A percentile compares a stretch with the other conserved stretches of the same genome.
Conservation (phyloP, 306 rosid species). For the Senna siamea region DNA sequence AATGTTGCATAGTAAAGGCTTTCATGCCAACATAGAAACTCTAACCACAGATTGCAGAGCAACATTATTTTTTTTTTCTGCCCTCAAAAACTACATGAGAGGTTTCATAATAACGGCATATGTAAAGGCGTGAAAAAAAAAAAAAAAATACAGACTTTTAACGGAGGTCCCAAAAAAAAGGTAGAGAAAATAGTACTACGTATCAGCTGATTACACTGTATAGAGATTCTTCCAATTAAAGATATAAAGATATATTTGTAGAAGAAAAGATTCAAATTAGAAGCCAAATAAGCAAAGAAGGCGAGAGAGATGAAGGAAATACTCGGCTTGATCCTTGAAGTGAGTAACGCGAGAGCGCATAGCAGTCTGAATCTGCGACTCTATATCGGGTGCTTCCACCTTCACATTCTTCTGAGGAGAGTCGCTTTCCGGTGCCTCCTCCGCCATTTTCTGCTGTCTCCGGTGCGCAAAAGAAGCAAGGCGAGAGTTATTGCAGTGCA, state of each 20-base stretch:
- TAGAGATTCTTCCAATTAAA: not conserved
- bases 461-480: not conserved
- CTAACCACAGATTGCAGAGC: not conserved
- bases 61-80: not conserved
- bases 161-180: not conserved
- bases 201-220: not conserved
- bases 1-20: not conserved
- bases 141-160: not conserved
- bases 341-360: constrained; percentile 57
- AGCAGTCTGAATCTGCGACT: constrained; percentile 56
- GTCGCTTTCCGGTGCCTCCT: constrained; percentile 47
- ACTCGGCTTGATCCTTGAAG: constrained; percentile 74
- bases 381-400: constrained; percentile 44
- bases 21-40: not conserved
- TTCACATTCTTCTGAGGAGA: constrained; percentile 28
- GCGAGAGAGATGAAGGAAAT: constrained; percentile 22
- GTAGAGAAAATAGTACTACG: not conserved
- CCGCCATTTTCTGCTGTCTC: constrained; percentile 49
- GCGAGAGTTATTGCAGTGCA: not conserved
- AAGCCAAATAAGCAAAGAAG: not conserved
- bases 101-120: constrained; percentile 1
- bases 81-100: not conserved
- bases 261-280: not conserved
- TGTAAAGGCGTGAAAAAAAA: not conserved
- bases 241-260: not conserved